Base-by-base conservation (phyloP, 345 rosid genomes). In the Ceriops tagal region DNA sequence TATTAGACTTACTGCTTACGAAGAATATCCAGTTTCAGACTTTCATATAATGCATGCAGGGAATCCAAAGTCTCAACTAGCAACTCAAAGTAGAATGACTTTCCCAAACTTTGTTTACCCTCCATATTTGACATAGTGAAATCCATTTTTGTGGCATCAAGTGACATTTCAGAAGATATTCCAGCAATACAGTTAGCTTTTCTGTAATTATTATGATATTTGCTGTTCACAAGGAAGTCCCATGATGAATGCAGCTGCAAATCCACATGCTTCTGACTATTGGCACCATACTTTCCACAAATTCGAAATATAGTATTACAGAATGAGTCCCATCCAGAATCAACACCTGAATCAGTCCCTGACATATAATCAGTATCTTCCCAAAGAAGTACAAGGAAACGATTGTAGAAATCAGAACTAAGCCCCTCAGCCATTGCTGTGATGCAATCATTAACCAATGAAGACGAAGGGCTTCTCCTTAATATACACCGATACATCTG, bases 31-130 rank as follows among this genome's bases (percentile, higher is more conserved):
- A 95, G 75, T 77, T 95, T 95, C 80, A 95, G 82, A 84, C 85
- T 88, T 84, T 95, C 99, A 86, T 92, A 92, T 6, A 92, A 80
- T 31, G 99, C 92, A 84, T 95, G 99, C 73, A 92, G 80, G 69
- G 87, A 83, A 78, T 83, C 92, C 82, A 93, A 86, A 72, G 76
- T 83, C 79, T 81, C 86, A 81, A 58, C 62, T 77, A 92, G 75
- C 62, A 89, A 75, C 75, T 83, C 85, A 62, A 75, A 78, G 82
- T 77, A 69, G 77, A 76, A 80, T 61, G 90, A 75, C 60, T 71
- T 74, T 52, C 71, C 81, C 61, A 71, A 74, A 73, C 66, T 77
- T 64, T 75, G 78, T 62, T 72, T 67, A 62, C 79, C 70, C 65
- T 70, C 84, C 52, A 60, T 63, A 69, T 69, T 64, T 71, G 84